Evolutionary conservation across 2,329 filamentous ascomycete genomes (phyloP).

Genomic region (Colletotrichum euphorbiae): DNA sequence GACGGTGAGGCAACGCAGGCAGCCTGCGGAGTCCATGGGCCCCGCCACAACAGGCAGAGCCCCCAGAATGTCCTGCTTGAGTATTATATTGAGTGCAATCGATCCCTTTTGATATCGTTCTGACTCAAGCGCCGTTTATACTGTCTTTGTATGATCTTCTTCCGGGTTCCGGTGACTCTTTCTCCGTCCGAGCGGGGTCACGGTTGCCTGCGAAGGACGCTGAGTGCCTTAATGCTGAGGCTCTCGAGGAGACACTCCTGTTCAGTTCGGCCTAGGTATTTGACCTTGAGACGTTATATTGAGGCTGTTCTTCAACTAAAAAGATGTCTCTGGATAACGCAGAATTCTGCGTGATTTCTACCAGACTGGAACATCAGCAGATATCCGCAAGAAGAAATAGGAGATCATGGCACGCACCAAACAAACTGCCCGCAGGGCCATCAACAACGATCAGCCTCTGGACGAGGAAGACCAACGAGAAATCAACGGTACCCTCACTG

Average conservation of each 20-base stretch:
- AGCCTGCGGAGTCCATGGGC: background rate
- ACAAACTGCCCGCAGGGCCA: background rate
- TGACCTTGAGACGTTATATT: no score
- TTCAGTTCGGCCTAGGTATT: no score
- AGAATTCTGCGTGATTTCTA: no score
- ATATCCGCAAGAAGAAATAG: no score
- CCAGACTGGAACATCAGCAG: no score
- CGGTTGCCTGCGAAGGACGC: conserved; percentile 16
- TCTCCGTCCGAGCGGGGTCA: conserved; percentile 26
- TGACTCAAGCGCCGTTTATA: background rate
- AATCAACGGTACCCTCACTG: conserved; percentile 37
- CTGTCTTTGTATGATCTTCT: background rate
- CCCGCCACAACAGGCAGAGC: background rate
- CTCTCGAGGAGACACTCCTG: no score
- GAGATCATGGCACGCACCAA: conserved; percentile 27
- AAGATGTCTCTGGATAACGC: no score
- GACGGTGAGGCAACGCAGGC: conserved; percentile 18
- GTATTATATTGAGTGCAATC: background rate
- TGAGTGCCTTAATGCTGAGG: no score
- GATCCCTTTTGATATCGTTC: background rate
- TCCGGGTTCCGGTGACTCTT: conserved; percentile 25
- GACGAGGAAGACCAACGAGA: conserved; percentile 41
- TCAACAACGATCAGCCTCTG: background rate
- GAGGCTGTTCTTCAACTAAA: no score
- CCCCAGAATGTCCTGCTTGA: background rate